Base-by-base conservation (phyloP, 495 filamentous ascomycete genomes). In the Alectoria sarmentosa region DNA sequence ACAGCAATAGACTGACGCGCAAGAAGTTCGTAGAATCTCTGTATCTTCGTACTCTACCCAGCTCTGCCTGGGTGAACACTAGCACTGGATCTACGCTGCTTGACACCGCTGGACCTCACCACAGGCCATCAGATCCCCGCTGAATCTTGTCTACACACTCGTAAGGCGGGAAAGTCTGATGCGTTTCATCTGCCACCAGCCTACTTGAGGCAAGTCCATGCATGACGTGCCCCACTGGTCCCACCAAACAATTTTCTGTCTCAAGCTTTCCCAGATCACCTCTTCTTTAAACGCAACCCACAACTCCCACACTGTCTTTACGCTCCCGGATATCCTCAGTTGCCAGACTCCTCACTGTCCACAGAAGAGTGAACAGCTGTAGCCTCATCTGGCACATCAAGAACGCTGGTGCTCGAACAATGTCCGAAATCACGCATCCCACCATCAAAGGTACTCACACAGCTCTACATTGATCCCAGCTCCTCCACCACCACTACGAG, bases 401-500 rank as follows among this genome's bases (percentile, higher is more conserved):
- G 30, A 48, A 46, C 52, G 19, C 54, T 34, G 52, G 4, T 26
- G 14, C 37, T 36, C 65, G 38, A 28, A 54, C 34, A 48, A 84
- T 84, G 82, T 77, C 74, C 74, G 80, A 84, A 65, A 82, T 84
- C 72, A 77, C 76, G 62, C 82, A 84, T 76, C 81, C 82, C 66
- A 83, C 82, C 65, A 84, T 84, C 72, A 76, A 86, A 77, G 83
- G 85, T 84, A 56, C 54, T 38, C 56, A 11, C 9, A 21, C 42
- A 56, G 49, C 26, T 36, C 6, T 58, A n/a, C 32, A 48, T 42
- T 52, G 41, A 30, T n/a, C 46, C 19, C 6, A 19, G 10, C 26
- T 21, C n/a, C n/a, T n/a, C n/a, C n/a, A n/a, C n/a, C 17, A 23
- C 30, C 17, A 36, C 21, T 26, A 19, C 28, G 26, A 37, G 49